phyloP scores from a whole-genome alignment of 2,329 filamentous ascomycete species.

The Cordyceps sp. region DNA sequence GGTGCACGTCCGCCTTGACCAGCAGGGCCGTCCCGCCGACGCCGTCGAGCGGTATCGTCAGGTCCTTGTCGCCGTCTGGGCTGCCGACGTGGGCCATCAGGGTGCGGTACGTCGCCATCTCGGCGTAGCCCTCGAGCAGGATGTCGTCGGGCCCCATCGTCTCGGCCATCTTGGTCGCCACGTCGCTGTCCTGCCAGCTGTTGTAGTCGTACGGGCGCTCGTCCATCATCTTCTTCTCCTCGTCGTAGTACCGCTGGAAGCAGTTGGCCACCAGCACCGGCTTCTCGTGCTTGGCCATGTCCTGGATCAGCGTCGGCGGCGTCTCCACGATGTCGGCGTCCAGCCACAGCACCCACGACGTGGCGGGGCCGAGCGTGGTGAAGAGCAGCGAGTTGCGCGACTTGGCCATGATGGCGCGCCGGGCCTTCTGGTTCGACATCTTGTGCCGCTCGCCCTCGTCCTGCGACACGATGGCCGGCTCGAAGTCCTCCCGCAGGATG shows the following conservation, averaged over 20 bases:
- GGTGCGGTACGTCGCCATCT: conserved; percentile 81
- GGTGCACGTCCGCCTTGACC: conserved; percentile 92
- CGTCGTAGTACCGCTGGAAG: conserved; percentile 70
- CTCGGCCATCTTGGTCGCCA: conserved; percentile 55
- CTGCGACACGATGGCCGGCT: conserved; percentile 64
- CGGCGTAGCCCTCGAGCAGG: conserved; percentile 78
- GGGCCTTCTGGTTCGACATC: conserved; percentile 71
- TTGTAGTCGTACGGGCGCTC: conserved; percentile 92
- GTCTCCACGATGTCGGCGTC: conserved; percentile 87
- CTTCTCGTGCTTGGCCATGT: conserved; percentile 75
- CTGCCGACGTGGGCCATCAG: conserved; percentile 75
- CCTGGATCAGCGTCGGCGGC: conserved; percentile 71
- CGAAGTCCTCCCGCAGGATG: conserved; percentile 90
- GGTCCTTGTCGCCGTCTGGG: conserved; percentile 35
- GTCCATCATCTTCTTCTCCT: conserved; percentile 49
- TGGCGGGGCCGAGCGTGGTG: conserved; percentile 78
- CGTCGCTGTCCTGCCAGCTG: conserved; percentile 84
- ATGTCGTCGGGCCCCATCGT: conserved; percentile 87
- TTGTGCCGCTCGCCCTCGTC: conserved; percentile 83
- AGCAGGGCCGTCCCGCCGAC: conserved; percentile 85
- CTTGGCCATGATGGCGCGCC: conserved; percentile 79
- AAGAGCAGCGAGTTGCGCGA: conserved; percentile 90
- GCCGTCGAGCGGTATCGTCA: conserved; percentile 68
- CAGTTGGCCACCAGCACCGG: conserved; percentile 92
- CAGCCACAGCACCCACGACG: conserved; percentile 94